These are phyloP conservation scores for Rossbeevera mucosa DNA, from an alignment of 768 basidiomycete genomes.

Conservation along the genomic window DNA sequence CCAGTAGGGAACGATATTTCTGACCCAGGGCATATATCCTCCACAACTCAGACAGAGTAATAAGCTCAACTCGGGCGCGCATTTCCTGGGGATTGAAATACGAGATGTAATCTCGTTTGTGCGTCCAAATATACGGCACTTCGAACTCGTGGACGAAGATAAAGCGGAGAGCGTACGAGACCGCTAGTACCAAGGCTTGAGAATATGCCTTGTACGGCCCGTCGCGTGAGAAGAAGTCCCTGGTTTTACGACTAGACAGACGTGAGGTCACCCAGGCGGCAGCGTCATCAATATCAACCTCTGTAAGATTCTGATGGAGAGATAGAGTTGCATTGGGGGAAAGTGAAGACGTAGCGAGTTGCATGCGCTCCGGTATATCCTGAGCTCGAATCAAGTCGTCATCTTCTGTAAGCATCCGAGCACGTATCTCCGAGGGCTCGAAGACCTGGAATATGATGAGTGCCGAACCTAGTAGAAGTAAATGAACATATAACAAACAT, in stretches of 20 bases:
- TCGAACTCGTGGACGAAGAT: slow-evolving; percentile 88
- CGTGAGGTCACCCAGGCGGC: slow-evolving; percentile 86
- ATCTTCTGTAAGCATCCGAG: slow-evolving; percentile 83
- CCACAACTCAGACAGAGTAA: slow-evolving; percentile 83
- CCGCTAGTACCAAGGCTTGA: slow-evolving; percentile 68
- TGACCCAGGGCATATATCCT: slow-evolving; percentile 84
- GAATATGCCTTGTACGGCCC: slow-evolving; percentile 60
- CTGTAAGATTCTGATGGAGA: slow-evolving; percentile 57
- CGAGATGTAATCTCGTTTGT: slow-evolving; percentile 87
- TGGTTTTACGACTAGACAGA: slow-evolving; percentile 64
- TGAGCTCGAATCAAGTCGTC: slow-evolving; percentile 87
- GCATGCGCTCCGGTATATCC: slow-evolving; percentile 96
- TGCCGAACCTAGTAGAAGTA: neutral
- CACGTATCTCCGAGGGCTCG: slow-evolving; percentile 93
- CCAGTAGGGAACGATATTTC: slow-evolving; percentile 81
- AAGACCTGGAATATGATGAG: slow-evolving; percentile 64
- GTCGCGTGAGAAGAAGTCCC: slow-evolving; percentile 65
- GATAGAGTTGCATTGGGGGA: slow-evolving; percentile 60
- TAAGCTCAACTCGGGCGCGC: slow-evolving; percentile 60
- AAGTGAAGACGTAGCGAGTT: slow-evolving; percentile 81
- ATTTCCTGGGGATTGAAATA: slow-evolving; percentile 70
- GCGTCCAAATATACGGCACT: slow-evolving; percentile 92
- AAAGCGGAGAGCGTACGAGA: slow-evolving; percentile 72
- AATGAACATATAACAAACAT: slow-evolving; percentile 45
- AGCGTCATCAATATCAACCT: slow-evolving; percentile 72